A percentile compares a stretch with the other conserved stretches of the same genome.
Evolutionary conservation across 2,329 filamentous ascomycete genomes (phyloP).

Genomic region (Geosmithia morbida): DNA sequence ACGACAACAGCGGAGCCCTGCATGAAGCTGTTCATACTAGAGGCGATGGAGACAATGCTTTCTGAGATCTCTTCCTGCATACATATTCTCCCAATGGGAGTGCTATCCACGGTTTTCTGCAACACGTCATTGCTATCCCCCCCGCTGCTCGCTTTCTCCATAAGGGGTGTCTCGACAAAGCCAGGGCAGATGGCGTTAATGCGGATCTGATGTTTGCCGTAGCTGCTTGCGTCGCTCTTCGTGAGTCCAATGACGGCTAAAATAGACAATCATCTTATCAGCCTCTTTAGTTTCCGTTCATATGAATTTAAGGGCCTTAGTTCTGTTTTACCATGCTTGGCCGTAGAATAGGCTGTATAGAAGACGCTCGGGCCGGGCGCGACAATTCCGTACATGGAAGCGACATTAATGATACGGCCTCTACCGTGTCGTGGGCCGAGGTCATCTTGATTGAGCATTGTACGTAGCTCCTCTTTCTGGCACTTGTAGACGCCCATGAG

Average conservation of each 20-base stretch:
- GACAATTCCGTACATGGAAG: conserved; percentile 35
- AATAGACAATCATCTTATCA: neutral
- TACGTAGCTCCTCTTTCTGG: conserved; percentile 33
- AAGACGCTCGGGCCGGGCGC: conserved; percentile 18
- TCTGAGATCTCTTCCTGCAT: conserved; percentile 2
- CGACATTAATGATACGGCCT: conserved; percentile 38
- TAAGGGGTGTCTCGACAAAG: conserved; percentile 3
- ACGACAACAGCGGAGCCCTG: conserved; percentile 2
- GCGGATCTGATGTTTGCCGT: conserved; percentile 2
- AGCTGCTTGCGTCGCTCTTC: conserved; percentile 2
- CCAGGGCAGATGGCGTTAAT: conserved; percentile 4
- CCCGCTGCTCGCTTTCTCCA: neutral
- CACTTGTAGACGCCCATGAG: conserved; percentile 43
- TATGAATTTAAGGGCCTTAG: neutral
- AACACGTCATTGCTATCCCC: neutral
- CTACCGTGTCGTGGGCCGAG: conserved; percentile 23
- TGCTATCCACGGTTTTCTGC: neutral
- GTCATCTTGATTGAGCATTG: conserved; percentile 35
- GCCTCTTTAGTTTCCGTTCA: neutral
- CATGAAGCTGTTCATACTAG: conserved; percentile 4
- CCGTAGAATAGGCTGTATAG: conserved; percentile 31
- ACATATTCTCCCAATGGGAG: neutral
- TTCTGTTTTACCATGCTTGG: conserved; percentile 29
- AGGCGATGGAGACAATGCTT: conserved; percentile 3
- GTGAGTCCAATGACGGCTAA: conserved; percentile 4